Conservation (phyloP, 202 grass and related monocot genomes). For the Panicum virgatum region DNA sequence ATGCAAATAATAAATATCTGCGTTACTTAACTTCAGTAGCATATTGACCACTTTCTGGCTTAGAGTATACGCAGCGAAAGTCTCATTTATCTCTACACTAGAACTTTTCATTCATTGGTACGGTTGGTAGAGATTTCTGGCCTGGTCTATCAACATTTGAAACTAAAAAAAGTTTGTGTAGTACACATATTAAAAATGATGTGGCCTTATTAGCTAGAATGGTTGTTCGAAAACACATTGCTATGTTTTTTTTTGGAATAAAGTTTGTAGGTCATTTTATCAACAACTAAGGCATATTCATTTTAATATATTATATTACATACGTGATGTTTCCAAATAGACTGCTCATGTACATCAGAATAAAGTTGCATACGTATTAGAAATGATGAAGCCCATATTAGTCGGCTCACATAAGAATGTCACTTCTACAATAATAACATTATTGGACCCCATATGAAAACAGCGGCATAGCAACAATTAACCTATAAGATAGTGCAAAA, state of each 20-base stretch:
- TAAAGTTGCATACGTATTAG: neutral
- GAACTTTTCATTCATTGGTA: too few relatives aligned
- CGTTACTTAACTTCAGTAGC: neutral
- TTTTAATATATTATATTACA: neutral
- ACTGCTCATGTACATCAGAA: neutral
- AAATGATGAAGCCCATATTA: neutral
- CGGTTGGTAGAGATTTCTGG: neutral
- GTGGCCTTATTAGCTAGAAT: neutral
- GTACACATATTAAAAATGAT: neutral
- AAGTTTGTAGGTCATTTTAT: neutral
- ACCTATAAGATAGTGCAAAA: neutral
- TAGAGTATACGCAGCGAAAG: too few relatives aligned
- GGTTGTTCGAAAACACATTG: too few relatives aligned
- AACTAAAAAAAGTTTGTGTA: neutral
- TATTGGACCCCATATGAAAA: neutral
- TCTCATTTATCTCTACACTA: too few relatives aligned
- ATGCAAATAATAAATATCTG: neutral
- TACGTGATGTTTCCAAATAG: neutral
- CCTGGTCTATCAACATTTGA: neutral
- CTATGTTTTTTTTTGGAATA: neutral
- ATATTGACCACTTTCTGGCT: neutral
- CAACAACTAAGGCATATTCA: neutral
- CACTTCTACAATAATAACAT: neutral
- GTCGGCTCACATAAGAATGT: neutral
- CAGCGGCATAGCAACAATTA: neutral